These are phyloP conservation scores for Dothistroma septosporum DNA, from an alignment of 2,329 filamentous ascomycete genomes.

Conservation along the genomic window DNA sequence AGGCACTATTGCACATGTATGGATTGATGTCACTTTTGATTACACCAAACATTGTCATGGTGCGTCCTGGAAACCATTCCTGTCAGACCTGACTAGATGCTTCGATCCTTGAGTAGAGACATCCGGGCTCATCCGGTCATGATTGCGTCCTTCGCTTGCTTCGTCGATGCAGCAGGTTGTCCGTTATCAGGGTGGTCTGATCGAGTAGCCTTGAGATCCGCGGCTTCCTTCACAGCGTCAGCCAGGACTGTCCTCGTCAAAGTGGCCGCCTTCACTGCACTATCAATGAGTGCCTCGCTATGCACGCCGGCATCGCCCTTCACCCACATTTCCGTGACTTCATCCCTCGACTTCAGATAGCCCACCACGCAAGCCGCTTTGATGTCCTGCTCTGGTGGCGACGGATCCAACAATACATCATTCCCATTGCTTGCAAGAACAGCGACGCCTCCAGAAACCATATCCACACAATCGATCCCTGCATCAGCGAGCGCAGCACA, in stretches of 20 bases:
- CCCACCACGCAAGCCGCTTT: constrained; percentile 83
- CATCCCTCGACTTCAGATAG: constrained; percentile 80
- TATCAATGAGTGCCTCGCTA: constrained; percentile 56
- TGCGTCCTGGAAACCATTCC: not conserved
- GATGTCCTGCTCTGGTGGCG: constrained; percentile 70
- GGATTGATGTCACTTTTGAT: not conserved
- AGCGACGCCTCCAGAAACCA: constrained; percentile 83
- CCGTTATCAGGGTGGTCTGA: not conserved
- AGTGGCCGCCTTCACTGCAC: constrained; percentile 59
- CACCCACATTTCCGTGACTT: constrained; percentile 92
- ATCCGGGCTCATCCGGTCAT: constrained; percentile 31
- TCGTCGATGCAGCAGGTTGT: constrained; percentile 15
- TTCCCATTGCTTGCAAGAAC: constrained; percentile 57
- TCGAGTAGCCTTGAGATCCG: constrained; percentile 35
- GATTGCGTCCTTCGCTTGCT: constrained; percentile 21
- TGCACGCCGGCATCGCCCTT: constrained; percentile 61
- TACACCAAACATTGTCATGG: not conserved
- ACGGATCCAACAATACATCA: constrained; percentile 69
- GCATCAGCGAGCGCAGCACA: constrained; percentile 91
- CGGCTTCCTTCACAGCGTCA: constrained; percentile 58
- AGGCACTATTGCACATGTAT: not conserved
- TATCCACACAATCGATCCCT: constrained; percentile 90
- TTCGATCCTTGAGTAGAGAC: not conserved
- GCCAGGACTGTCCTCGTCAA: constrained; percentile 57
- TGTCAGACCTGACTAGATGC: not conserved